Evolutionary conservation across 345 rosid genomes (phyloP), one percentile per base, ranked within the genome.

Genomic region (Combretum micranthum): DNA sequence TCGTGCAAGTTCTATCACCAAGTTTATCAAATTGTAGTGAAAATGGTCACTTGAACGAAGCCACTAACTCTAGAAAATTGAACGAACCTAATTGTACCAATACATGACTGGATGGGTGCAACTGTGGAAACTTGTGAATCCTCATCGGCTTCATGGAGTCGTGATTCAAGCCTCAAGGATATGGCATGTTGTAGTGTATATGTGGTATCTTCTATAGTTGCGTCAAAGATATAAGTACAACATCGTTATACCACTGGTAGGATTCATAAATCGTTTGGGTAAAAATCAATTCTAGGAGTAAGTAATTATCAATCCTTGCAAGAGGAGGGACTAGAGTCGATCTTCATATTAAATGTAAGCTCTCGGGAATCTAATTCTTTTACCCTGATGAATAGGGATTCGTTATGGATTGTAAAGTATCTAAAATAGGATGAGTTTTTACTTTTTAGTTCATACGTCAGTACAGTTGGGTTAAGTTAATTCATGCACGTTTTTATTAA

Each of bases 341-440:
- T 42, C 19, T 55, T 68, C 48, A 44, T 52, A 43, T 64, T 32
- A 17, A 22, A n/a, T 44, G 3, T 45, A 56, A 45, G 70, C 57
- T 48, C 22, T 19, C 39, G 16, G 50, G 39, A 32, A 57, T 57
- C 26, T 42, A 54, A 54, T n/a, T 56, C 57, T 69, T 44, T 9
- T 47, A 57, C 74, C 18, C 53, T 54, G 47, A 37, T 23, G 17
- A 56, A 49, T 61, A 69, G 76, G 65, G 58, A 64, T 42, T 75
- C 70, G 64, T 18, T 22, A n/a, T 67, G 78, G 70, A 47, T 64
- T 75, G 76, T 68, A 77, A 64, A 65, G 61, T 67, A n/a, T n/a
- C n/a, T n/a, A n/a, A n/a, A n/a, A n/a, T n/a, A n/a, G n/a, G n/a
- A n/a, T n/a, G n/a, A n/a, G n/a, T n/a, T n/a, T n/a, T n/a, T n/a